Evolutionary conservation across 164 flowering plant species (phyloP).

Genomic region (Vitis riparia): DNA sequence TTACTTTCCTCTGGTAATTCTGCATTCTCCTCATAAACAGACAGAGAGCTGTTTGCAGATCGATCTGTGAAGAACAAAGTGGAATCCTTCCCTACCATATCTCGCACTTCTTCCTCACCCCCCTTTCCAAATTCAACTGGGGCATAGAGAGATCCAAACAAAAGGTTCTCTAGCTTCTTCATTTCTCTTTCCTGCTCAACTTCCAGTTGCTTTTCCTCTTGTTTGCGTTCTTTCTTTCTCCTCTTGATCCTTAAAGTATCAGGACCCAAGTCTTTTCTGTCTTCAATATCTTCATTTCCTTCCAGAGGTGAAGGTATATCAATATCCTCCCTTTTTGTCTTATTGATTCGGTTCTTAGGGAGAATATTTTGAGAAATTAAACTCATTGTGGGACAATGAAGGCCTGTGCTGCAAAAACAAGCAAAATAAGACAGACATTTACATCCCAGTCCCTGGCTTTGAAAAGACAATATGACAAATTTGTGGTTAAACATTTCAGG

Average conservation of each 20-base stretch:
- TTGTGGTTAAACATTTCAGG: too few relatives aligned
- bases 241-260: constrained; percentile 31
- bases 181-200: constrained; percentile 51
- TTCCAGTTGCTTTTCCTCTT: constrained; percentile 22
- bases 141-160: constrained; percentile 67
- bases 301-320: constrained; percentile 24
- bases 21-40: constrained; percentile 40
- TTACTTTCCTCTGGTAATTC: constrained; percentile 19
- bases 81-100: constrained; percentile 21
- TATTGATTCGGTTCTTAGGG: constrained; percentile 18
- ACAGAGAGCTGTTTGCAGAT: constrained; percentile 28
- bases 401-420: constrained; percentile 5
- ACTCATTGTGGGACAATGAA: constrained; percentile 32
- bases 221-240: constrained; percentile 41
- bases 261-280: constrained; percentile 9
- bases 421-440: neutral
- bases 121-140: constrained; percentile 70
- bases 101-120: constrained; percentile 30
- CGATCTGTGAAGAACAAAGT: constrained; percentile 48
- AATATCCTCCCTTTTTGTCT: constrained; percentile 25
- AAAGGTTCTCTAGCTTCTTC: constrained; percentile 60
- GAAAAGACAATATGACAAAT: too few relatives aligned
- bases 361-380: constrained; percentile 60
- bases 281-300: constrained; percentile 22
- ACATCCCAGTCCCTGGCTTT: too few relatives aligned